Percentiles rank a stretch among this genome's conserved stretches.
Evolutionary conservation across 176 grass and related monocot species (phyloP).

Genomic region (Aegilops umbellulata): DNA sequence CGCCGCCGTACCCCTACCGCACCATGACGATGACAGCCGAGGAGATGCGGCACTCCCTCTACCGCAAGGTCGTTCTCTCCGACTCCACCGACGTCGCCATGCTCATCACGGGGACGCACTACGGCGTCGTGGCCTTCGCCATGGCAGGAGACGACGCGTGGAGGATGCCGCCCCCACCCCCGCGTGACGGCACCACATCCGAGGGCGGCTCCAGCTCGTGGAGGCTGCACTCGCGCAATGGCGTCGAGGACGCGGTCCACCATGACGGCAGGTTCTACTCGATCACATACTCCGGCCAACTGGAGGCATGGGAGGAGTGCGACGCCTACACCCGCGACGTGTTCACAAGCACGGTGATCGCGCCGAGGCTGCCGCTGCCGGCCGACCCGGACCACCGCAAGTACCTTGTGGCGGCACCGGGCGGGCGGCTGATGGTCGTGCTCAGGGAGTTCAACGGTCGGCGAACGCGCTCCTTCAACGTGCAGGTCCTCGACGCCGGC

Average conservation of each 20-base stretch:
- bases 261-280: neutral
- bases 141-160: no score
- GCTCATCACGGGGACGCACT: neutral
- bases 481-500: neutral
- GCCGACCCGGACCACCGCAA: no score
- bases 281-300: no score
- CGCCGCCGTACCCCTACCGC: no score
- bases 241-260: neutral
- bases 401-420: no score
- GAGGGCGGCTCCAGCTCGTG: neutral
- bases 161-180: no score
- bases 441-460: neutral
- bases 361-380: no score
- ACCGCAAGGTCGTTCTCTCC: neutral
- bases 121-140: neutral
- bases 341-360: no score
- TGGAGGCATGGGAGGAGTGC: no score
- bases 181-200: neutral
- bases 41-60: neutral
- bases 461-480: neutral
- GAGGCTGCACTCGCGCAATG: neutral
- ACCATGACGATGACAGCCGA: neutral
- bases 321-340: no score
- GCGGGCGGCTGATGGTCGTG: no score
- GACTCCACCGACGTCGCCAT: neutral